phyloP scores from a whole-genome alignment of 78 protist genomes.

The Cavenderia fasciculata region DNA sequence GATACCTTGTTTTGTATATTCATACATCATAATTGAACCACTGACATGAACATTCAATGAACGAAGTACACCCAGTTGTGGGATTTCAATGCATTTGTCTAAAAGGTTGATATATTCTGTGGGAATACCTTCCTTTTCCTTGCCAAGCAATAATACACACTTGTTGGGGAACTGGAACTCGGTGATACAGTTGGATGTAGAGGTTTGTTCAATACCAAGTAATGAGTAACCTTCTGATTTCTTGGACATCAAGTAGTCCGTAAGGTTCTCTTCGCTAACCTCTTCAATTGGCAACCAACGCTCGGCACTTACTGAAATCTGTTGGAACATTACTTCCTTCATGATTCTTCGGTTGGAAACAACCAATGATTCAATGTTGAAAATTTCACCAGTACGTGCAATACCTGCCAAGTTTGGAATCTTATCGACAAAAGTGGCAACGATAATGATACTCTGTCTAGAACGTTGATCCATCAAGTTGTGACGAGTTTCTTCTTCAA shows the following conservation, averaged over 20 bases:
- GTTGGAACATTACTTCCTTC: slow-evolving; percentile 48
- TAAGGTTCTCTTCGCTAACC: slow-evolving; percentile 24
- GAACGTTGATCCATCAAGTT: background rate
- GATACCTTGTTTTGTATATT: slow-evolving; percentile 82
- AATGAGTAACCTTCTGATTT: slow-evolving; percentile 83
- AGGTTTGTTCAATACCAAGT: slow-evolving; percentile 90
- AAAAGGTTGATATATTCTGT: slow-evolving; percentile 79
- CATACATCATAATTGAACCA: slow-evolving; percentile 83
- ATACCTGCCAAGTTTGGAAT: slow-evolving; percentile 87
- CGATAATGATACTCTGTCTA: slow-evolving; percentile 68
- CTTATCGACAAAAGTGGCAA: slow-evolving; percentile 81
- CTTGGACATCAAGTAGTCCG: slow-evolving; percentile 42
- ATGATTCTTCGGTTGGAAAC: slow-evolving; percentile 33
- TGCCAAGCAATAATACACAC: slow-evolving; percentile 83
- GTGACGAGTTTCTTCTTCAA: slow-evolving; percentile 55
- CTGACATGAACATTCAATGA: slow-evolving; percentile 91
- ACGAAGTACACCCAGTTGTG: slow-evolving; percentile 91
- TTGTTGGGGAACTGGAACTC: slow-evolving; percentile 78
- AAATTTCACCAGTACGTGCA: slow-evolving; percentile 81
- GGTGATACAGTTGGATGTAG: slow-evolving; percentile 53
- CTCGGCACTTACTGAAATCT: slow-evolving; percentile 80
- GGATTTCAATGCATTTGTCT: slow-evolving; percentile 89
- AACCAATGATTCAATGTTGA: slow-evolving; percentile 64
- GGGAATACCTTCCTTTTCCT: slow-evolving; percentile 89
- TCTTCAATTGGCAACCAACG: slow-evolving; percentile 88